phyloP scores from a whole-genome alignment of 1,284 basidiomycete genomes.

The Cryptococcus neoformans region DNA sequence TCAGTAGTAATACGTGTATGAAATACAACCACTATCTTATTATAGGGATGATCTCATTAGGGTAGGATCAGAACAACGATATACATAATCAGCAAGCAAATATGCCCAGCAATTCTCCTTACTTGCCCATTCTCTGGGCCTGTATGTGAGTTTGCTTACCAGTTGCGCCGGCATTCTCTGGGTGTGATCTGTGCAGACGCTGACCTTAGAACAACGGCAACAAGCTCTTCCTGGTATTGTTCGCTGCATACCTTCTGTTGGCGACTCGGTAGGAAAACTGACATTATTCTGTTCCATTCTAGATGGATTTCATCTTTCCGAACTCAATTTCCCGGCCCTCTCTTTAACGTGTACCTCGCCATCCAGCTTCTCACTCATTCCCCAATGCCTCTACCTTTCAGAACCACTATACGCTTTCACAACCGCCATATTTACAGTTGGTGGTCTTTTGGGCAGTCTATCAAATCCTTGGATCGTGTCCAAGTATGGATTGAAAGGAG shows the following conservation, averaged over 20 bases:
- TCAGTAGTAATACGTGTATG: too few relatives aligned
- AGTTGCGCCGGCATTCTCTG: neutral
- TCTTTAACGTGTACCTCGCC: conserved; percentile 63
- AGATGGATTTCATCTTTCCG: conserved; percentile 67
- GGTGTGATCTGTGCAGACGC: neutral
- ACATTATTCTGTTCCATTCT: too few relatives aligned
- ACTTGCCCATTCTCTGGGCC: conserved; percentile 18
- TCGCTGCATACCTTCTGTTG: neutral
- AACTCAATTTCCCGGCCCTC: conserved; percentile 79
- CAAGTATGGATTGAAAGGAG: conserved; percentile 55
- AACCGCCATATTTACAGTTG: conserved; percentile 82
- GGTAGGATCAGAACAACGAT: too few relatives aligned
- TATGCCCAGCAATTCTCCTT: conserved; percentile 7
- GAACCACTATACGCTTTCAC: conserved; percentile 71
- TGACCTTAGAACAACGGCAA: neutral
- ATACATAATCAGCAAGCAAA: neutral
- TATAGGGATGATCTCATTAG: too few relatives aligned
- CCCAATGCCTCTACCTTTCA: conserved; percentile 69
- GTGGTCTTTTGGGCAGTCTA: conserved; percentile 75
- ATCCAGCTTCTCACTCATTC: conserved; percentile 18
- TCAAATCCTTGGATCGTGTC: conserved; percentile 68
- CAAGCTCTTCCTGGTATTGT: conserved; percentile 49
- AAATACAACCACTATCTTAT: too few relatives aligned
- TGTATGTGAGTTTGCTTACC: conserved; percentile 14
- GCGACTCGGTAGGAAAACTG: neutral